phyloP scores from a whole-genome alignment of 2,329 filamentous ascomycete genomes.

The Fonsecaea multimorphosa region DNA sequence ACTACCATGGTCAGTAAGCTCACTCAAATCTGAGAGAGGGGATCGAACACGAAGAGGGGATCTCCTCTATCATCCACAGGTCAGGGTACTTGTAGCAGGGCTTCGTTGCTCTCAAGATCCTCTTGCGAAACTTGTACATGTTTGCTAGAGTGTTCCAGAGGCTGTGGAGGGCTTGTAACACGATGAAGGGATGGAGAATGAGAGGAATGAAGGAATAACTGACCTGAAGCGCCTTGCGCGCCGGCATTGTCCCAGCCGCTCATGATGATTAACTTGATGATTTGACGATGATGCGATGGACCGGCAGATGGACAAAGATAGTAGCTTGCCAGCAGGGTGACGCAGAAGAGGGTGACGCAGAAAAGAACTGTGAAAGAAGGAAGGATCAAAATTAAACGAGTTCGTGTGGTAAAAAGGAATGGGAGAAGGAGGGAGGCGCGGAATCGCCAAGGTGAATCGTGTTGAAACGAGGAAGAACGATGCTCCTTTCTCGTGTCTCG shows the following conservation, averaged over 20 bases:
- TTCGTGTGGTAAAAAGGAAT: background rate
- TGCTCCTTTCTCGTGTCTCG: background rate
- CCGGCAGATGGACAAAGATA: background rate
- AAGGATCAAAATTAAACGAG: background rate
- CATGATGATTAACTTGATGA: background rate
- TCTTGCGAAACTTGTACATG: conserved; percentile 15
- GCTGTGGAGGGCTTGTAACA: background rate
- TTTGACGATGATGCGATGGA: background rate
- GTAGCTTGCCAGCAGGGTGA: background rate
- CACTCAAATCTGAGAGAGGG: background rate
- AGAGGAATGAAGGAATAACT: background rate
- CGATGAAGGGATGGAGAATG: background rate
- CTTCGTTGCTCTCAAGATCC: conserved; percentile 15
- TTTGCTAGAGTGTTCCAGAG: background rate
- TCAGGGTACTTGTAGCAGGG: conserved; percentile 23
- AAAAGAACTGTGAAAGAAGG: background rate
- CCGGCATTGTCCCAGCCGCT: background rate
- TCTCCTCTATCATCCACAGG: conserved; percentile 25
- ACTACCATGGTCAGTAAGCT: background rate
- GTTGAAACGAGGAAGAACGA: background rate
- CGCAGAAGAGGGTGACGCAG: background rate
- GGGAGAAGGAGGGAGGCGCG: background rate
- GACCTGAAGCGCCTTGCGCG: background rate
- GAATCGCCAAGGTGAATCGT: background rate
- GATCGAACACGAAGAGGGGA: conserved; percentile 4